These are phyloP conservation scores for Ganoderma lingzhi DNA, from an alignment of 1,284 basidiomycete genomes.

Conservation along the genomic window DNA sequence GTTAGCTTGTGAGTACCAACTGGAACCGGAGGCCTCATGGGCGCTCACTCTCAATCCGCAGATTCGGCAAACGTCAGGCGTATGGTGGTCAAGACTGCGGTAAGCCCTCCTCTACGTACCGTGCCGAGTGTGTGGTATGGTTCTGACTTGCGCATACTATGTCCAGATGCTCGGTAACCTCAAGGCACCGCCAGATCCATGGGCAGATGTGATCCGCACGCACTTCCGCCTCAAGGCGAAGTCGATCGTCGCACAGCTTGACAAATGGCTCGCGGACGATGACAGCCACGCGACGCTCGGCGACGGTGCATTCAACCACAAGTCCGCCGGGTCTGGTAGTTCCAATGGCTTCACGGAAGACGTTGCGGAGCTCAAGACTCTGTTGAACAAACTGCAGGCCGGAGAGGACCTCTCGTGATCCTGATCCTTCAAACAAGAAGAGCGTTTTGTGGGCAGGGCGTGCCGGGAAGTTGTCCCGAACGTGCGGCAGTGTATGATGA, in stretches of 20 bases:
- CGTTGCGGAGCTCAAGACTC: slow-evolving; percentile 69
- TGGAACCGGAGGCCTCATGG: background rate
- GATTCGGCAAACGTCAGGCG: slow-evolving; percentile 88
- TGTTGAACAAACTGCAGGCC: slow-evolving; percentile 57
- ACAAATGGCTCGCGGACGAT: slow-evolving; percentile 78
- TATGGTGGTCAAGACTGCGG: slow-evolving; percentile 89
- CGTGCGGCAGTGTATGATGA: background rate
- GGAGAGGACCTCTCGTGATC: slow-evolving; percentile 27
- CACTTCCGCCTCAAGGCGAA: slow-evolving; percentile 89
- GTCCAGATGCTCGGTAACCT: slow-evolving; percentile 86
- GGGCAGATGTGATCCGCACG: slow-evolving; percentile 84
- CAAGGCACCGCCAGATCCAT: slow-evolving; percentile 82
- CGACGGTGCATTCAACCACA: slow-evolving; percentile 54
- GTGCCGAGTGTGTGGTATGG: background rate
- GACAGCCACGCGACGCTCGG: slow-evolving; percentile 64
- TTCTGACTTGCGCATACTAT: slow-evolving; percentile 11
- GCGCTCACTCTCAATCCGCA: slow-evolving; percentile 39
- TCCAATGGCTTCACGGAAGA: slow-evolving; percentile 70
- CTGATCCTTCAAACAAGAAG: background rate
- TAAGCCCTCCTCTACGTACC: slow-evolving; percentile 45
- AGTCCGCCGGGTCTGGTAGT: slow-evolving; percentile 50
- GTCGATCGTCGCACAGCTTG: slow-evolving; percentile 76
- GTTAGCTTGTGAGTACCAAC: slow-evolving; percentile 64
- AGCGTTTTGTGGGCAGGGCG: background rate
- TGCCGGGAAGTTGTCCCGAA: background rate